Evolutionary conservation across 2,329 filamentous ascomycete species (phyloP), one percentile per base, ranked within the genome.

Genomic region (Diaporthe vaccinii): DNA sequence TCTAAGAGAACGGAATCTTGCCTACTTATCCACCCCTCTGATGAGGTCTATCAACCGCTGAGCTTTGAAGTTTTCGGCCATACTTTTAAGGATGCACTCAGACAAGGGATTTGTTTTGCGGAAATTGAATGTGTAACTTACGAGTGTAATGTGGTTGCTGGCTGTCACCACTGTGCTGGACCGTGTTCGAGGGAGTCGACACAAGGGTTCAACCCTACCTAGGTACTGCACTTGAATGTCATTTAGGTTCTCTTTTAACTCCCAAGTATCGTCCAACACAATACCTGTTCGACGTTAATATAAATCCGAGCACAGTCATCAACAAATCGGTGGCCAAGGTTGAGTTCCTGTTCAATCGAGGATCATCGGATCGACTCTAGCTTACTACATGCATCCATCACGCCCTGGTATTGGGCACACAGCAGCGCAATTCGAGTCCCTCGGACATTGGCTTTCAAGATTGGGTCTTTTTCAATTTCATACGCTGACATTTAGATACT

Each of bases 11-110:
- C 10, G n/a, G n/a, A 17, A 25, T 9, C 34, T 22, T 62, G 10
- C 62, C 20, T 71, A 74, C 73, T 74, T 74, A 28, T 74, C 73
- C 17, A 74, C 65, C 15, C n/a, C 55, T 28, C 58, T 49, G 28
- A 74, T 55, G 51, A 74, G 73, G 44, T 74, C 73, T 9, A 74
- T 55, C 7, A 53, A 36, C 9, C 57, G 58, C 14, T 28, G 34
- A 7, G 61, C 49, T 17, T 57, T 36, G 49, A 46, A 59, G 4
- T 39, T 4, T 20, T 58, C 61, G 4, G 20, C 41, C 72, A 74
- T 74, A 2, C 31, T 69, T 28, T n/a, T 22, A 5, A 1, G 31
- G 31, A 31, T 15, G 25, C 22, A 5, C 22, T 20, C 46, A 2
- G 12, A 25, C 14, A 22, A 31, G 8, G 14, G 2, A n/a, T 34